Percentiles rank a stretch among this genome's conserved stretches.
Conservation (phyloP, 805 yeast species). For the Saturnispora gosingensis region DNA sequence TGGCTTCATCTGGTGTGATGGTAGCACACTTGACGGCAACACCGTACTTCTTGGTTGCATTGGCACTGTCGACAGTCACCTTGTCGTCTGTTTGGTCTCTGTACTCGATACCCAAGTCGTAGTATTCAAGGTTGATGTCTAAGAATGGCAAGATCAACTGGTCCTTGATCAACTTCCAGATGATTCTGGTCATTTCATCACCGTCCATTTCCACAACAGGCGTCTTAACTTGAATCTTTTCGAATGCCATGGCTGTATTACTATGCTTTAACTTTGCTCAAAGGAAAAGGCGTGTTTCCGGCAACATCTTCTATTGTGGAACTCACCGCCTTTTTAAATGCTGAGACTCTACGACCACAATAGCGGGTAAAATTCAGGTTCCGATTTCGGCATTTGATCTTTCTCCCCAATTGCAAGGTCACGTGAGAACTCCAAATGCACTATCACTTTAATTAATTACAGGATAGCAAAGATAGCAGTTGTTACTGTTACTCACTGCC, state of each 20-base stretch:
- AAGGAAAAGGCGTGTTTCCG: background rate
- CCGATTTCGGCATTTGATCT: background rate
- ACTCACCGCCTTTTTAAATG: background rate
- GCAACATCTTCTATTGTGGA: background rate
- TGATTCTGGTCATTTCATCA: slow-evolving; percentile 94
- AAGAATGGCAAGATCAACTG: slow-evolving; percentile 77
- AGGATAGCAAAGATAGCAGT: background rate
- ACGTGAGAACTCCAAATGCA: background rate
- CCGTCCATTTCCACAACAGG: slow-evolving; percentile 98
- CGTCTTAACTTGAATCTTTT: slow-evolving; percentile 67
- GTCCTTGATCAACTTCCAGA: slow-evolving; percentile 87
- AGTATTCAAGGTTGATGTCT: slow-evolving; percentile 82
- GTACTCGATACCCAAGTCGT: slow-evolving; percentile 79
- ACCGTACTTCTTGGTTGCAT: slow-evolving; percentile 78
- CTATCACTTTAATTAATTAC: background rate
- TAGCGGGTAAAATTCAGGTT: background rate
- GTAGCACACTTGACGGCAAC: slow-evolving; percentile 98
- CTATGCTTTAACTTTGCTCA: background rate
- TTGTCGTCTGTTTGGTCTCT: slow-evolving; percentile 84
- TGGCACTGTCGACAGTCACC: slow-evolving; percentile 83
- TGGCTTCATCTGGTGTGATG: slow-evolving; percentile 95
- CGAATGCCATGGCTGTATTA: slow-evolving; percentile 15
- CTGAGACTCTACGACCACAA: background rate
- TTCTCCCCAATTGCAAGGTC: background rate
- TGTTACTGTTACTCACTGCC: background rate